These are phyloP conservation scores for Backusella parvicylindrica DNA, from an alignment of 192 early-diverging fungal species.

Conservation along the genomic window DNA sequence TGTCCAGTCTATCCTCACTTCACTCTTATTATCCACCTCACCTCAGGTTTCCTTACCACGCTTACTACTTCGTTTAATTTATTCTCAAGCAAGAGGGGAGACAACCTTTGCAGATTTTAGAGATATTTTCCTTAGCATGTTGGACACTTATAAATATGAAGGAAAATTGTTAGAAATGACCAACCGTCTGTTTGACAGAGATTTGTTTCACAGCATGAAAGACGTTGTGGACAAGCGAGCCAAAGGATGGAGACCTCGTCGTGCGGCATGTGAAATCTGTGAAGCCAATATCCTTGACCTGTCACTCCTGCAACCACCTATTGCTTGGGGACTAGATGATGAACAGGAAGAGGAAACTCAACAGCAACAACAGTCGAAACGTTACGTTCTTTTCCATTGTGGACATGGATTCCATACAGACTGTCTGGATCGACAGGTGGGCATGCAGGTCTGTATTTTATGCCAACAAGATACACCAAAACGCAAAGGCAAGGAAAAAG, in stretches of 20 bases:
- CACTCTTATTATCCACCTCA: conserved; percentile 53
- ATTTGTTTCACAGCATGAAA: conserved; percentile 49
- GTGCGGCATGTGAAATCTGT: conserved; percentile 53
- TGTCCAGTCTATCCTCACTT: conserved; percentile 56
- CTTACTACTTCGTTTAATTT: conserved; percentile 49
- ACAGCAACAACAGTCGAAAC: conserved; percentile 6
- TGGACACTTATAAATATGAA: conserved; percentile 64
- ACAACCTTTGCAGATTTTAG: conserved; percentile 53
- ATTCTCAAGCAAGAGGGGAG: conserved; percentile 45
- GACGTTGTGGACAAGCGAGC: conserved; percentile 46
- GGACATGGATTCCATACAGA: conserved; percentile 54
- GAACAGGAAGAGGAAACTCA: neutral
- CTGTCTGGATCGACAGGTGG: conserved; percentile 37
- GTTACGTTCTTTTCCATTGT: conserved; percentile 47
- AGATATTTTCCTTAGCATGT: conserved; percentile 59
- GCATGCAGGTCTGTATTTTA: conserved; percentile 6
- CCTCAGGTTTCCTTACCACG: conserved; percentile 56
- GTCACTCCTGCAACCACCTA: conserved; percentile 38
- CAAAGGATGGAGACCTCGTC: conserved; percentile 54
- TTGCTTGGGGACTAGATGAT: conserved; percentile 13
- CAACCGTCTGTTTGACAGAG: conserved; percentile 57
- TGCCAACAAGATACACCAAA: conserved; percentile 11
- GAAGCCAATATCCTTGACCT: conserved; percentile 46
- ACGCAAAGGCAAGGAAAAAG: conserved; percentile 13
- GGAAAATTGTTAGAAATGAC: conserved; percentile 59